Evolutionary conservation across 805 yeast genomes (phyloP), one percentile per base, ranked within the genome.

Genomic region (Metschnikowia amazonensis): DNA sequence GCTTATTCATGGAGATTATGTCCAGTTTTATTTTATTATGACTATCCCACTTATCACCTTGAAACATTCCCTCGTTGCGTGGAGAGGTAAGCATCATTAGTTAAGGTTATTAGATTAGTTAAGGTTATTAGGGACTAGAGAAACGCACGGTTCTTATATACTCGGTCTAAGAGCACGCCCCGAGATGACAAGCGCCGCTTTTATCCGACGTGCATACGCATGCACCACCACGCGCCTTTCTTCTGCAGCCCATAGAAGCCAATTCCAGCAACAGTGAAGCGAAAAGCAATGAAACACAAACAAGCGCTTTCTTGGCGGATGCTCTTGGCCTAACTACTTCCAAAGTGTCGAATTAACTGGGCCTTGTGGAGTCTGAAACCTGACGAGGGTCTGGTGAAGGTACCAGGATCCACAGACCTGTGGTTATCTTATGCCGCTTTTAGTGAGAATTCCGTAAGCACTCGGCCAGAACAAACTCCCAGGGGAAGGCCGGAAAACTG

Each of bases 161-260:
- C 20, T 16, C 16, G 34, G 35, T 13, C 20, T 21, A 4, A n/a
- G 35, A 36, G 8, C 34, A 20, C 42, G 42, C 42, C 42, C 21
- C 35, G 28, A 31, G 36, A 21, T 16, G 36, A 30, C 31, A 29
- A 28, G 42, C 17, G 24, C 33, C 29, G n/a, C 29, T 8, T 30
- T 29, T 9, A 21, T 11, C 35, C 35, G 8, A 11, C 3, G 28
- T 39, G 42, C 42, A 39, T 39, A 25, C 8, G 27, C 36, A 30
- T 31, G 32, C 42, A 23, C 20, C 28, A 2, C 6, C 29, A 21
- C 36, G 42, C 42, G 42, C 42, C 35, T 3, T 39, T 31, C 28
- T 30, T 39, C 42, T 39, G 36, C 42, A 37, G 33, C 32, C 13
- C 20, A 13, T 28, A 9, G 41, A 27, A 37, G 41, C 41, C 33